Conservation (phyloP, 495 filamentous ascomycete species). For the Chaetomium tenue region DNA sequence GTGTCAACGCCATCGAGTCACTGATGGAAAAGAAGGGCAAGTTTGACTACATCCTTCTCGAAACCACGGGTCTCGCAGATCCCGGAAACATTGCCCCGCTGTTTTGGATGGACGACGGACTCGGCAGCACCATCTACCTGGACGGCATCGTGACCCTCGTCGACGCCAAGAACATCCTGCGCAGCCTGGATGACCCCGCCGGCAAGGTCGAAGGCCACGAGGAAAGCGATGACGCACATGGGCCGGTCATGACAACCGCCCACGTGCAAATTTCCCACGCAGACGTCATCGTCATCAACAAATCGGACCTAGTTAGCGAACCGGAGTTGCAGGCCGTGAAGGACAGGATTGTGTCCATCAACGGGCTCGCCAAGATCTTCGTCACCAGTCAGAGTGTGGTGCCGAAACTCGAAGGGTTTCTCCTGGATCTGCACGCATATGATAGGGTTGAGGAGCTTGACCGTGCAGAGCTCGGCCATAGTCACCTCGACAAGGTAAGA, state of each 20-base stretch:
- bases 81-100: constrained; percentile 93
- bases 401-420: constrained; percentile 75
- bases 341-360: constrained; percentile 74
- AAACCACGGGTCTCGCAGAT: constrained; percentile 93
- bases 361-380: constrained; percentile 82
- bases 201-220: constrained; percentile 59
- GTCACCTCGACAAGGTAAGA: constrained; percentile 77
- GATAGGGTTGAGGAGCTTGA: constrained; percentile 71
- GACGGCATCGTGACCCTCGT: constrained; percentile 96
- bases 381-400: constrained; percentile 75
- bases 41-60: constrained; percentile 97
- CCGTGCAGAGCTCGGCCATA: constrained; percentile 64
- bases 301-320: constrained; percentile 78
- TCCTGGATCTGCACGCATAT: constrained; percentile 92
- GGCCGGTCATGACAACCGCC: constrained; percentile 77
- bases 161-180: constrained; percentile 88
- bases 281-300: constrained; percentile 94
- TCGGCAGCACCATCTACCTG: constrained; percentile 90
- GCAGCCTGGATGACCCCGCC: constrained; percentile 71
- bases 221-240: constrained; percentile 48
- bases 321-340: constrained; percentile 63
- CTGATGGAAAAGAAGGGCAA: constrained; percentile 91
- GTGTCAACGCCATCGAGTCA: constrained; percentile 89
- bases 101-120: constrained; percentile 95
- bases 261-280: constrained; percentile 96